Percentiles rank a stretch among this genome's conserved stretches.
Conservation (phyloP, 1,139 yeast species). For the Kluyveromyces sp. region DNA sequence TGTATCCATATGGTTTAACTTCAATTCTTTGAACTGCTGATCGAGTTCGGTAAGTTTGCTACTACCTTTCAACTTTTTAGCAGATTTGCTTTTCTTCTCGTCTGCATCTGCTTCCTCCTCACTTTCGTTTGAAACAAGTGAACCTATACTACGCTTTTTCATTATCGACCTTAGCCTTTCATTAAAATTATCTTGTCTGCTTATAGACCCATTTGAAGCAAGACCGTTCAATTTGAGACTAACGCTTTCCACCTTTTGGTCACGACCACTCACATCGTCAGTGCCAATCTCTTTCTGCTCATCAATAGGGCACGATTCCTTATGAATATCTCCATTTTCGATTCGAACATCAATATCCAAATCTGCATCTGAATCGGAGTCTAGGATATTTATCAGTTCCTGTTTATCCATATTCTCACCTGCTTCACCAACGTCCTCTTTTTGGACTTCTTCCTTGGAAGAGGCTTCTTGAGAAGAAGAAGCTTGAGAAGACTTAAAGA, state of each 20-base stretch:
- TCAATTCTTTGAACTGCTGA: conserved; percentile 62
- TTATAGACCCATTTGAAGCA: not conserved
- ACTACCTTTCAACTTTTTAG: conserved; percentile 10
- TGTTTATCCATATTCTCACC: conserved; percentile 5
- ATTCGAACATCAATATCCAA: not conserved
- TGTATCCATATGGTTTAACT: conserved; percentile 52
- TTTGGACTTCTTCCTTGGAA: not conserved
- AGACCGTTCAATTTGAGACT: not conserved
- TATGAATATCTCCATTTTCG: not conserved
- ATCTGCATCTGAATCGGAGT: conserved; percentile 7
- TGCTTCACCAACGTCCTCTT: not conserved
- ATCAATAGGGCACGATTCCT: not conserved
- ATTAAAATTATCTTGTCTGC: not conserved
- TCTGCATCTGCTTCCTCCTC: conserved; percentile 6
- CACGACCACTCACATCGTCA: too few relatives aligned
- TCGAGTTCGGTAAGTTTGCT: conserved; percentile 66
- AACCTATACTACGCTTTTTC: conserved; percentile 5
- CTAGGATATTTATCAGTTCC: conserved; percentile 4
- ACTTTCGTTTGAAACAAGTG: not conserved
- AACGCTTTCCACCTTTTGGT: too few relatives aligned
- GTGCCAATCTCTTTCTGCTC: too few relatives aligned
- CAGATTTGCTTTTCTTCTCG: conserved; percentile 3
- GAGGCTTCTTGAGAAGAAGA: conserved; percentile 1
- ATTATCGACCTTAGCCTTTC: conserved; percentile 2
- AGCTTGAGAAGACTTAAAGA: conserved; percentile 17